phyloP scores from a whole-genome alignment of 306 rosid genomes.

The Crotalaria pallida region DNA sequence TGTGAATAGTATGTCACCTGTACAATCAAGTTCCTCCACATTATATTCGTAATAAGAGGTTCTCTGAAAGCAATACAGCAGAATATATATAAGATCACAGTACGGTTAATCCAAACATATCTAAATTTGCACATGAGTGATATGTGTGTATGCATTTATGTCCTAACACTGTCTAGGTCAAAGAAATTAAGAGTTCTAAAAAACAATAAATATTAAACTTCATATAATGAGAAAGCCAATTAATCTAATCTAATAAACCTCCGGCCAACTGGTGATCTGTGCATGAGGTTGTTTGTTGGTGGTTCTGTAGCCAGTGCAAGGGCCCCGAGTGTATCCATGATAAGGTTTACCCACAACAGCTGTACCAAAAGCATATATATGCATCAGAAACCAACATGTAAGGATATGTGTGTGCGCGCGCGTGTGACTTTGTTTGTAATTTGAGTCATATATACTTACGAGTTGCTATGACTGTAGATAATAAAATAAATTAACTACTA shows the following conservation, averaged over 20 bases:
- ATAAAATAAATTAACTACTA: no score
- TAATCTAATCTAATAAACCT: conserved; percentile 65
- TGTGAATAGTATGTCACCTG: conserved; percentile 50
- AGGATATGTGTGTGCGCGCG: no score
- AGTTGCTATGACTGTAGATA: background rate
- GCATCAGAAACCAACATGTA: conserved; percentile 4
- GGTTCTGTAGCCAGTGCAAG: conserved; percentile 98
- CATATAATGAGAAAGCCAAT: no score
- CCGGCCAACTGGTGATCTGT: conserved; percentile 86
- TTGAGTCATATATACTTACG: background rate
- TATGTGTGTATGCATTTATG: background rate
- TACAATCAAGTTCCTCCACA: conserved; percentile 91
- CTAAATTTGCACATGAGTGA: background rate
- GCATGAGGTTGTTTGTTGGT: conserved; percentile 88
- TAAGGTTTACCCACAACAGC: conserved; percentile 98
- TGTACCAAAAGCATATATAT: conserved; percentile 34
- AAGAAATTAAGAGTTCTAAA: background rate
- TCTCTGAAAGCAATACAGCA: conserved; percentile 52
- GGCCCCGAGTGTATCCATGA: conserved; percentile 98
- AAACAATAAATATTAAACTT: background rate
- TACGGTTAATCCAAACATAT: no score
- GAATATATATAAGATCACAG: conserved; percentile 7
- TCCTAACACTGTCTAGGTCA: background rate
- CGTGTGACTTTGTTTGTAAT: background rate
- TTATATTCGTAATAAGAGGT: conserved; percentile 91